A percentile compares a stretch with the other conserved stretches of the same genome.
Evolutionary conservation across 345 rosid genomes (phyloP).

Genomic region (Lenwebbia sp.): DNA sequence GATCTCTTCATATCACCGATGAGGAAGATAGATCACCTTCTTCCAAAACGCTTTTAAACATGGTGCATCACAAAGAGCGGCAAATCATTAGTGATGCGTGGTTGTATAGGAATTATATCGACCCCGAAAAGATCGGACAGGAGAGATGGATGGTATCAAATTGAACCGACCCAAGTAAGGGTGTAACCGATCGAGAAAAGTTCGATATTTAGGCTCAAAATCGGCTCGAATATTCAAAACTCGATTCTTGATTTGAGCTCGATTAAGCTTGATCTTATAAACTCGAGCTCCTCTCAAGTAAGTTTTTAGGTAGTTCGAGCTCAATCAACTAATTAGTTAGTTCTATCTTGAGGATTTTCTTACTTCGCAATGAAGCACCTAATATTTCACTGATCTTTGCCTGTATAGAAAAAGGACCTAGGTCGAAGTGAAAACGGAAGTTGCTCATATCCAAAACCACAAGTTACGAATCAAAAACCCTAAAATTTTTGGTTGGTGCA

Average conservation of each 20-base stretch:
- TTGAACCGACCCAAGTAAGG: not conserved
- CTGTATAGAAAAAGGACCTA: not conserved
- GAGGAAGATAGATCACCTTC: not conserved
- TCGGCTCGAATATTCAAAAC: not conserved
- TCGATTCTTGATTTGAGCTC: not conserved
- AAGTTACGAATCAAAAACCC: not conserved
- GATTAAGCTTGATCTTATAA: too few relatives aligned
- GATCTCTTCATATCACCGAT: not conserved
- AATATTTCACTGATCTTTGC: not conserved
- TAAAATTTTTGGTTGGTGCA: not conserved
- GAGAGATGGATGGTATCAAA: not conserved
- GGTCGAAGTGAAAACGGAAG: not conserved
- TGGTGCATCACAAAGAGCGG: not conserved
- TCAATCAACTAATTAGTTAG: too few relatives aligned
- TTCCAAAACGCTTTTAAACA: not conserved
- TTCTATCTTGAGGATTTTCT: too few relatives aligned
- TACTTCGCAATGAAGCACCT: too few relatives aligned
- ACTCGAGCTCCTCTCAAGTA: too few relatives aligned
- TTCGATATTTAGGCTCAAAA: not conserved
- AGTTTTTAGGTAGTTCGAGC: too few relatives aligned
- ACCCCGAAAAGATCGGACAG: not conserved
- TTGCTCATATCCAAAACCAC: not conserved
- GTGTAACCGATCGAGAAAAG: not conserved
- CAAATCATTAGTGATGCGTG: not conserved
- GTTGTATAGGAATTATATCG: not conserved